phyloP scores from a whole-genome alignment of 1,139 yeast genomes.

The Geotrichum australiense region DNA sequence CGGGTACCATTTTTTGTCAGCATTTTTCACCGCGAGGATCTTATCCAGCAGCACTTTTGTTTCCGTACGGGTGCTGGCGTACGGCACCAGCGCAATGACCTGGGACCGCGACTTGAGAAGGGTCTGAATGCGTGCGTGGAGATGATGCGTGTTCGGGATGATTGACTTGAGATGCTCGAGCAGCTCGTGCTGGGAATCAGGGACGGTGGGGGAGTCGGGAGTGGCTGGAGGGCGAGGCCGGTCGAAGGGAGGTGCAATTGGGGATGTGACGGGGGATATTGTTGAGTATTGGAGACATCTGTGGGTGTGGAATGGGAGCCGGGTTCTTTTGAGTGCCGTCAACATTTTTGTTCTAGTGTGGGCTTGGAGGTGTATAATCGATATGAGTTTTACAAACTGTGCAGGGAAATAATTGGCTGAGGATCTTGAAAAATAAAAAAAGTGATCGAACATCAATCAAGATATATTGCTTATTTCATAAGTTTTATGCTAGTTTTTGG shows the following conservation, averaged over 20 bases:
- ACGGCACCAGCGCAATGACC: slow-evolving; percentile 18
- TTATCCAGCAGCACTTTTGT: slow-evolving; percentile 29
- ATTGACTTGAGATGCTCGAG: neutral
- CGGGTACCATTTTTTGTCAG: slow-evolving; percentile 31
- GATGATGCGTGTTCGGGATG: slow-evolving; percentile 7
- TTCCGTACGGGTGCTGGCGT: slow-evolving; percentile 24
- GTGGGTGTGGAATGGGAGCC: too few relatives aligned
- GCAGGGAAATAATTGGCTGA: too few relatives aligned
- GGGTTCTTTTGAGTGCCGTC: too few relatives aligned
- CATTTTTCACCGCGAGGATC: slow-evolving; percentile 33
- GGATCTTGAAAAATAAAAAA: too few relatives aligned
- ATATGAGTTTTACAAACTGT: too few relatives aligned
- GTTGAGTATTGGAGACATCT: neutral
- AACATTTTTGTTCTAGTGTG: too few relatives aligned
- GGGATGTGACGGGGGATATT: slow-evolving; percentile 1
- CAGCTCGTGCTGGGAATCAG: neutral
- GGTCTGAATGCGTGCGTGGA: slow-evolving; percentile 23
- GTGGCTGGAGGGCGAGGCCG: too few relatives aligned
- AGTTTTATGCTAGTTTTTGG: too few relatives aligned
- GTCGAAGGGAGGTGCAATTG: neutral
- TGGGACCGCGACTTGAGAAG: slow-evolving; percentile 3
- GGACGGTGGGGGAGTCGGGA: too few relatives aligned
- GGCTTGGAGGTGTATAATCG: too few relatives aligned
- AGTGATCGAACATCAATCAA: too few relatives aligned
- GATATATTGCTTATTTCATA: too few relatives aligned